These are phyloP conservation scores for Picocystis salinarum DNA, from an alignment of 139 green algal genomes.

Conservation along the genomic window DNA sequence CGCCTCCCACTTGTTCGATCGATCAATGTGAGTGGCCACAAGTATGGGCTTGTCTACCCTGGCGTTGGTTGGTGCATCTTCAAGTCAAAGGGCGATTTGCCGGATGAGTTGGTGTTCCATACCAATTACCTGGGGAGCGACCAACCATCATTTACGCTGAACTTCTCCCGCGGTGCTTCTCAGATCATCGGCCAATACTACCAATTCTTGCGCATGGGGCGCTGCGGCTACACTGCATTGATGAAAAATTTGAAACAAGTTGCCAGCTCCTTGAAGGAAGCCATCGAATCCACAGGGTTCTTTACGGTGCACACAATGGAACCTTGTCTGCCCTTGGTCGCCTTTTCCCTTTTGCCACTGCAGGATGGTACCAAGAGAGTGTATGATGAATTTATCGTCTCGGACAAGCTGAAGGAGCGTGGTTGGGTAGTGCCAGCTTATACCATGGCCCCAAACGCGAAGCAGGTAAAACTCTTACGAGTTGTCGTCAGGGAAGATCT, in stretches of 20 bases:
- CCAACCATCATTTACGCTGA: conserved; percentile 45
- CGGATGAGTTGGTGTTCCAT: conserved; percentile 32
- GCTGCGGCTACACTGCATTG: conserved; percentile 34
- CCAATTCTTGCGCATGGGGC: conserved; percentile 40
- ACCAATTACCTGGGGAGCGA: conserved; percentile 32
- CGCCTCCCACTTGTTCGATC: conserved; percentile 32
- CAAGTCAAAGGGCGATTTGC: conserved; percentile 19
- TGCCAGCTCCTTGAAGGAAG: not conserved
- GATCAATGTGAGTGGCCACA: conserved; percentile 50
- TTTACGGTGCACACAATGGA: conserved; percentile 1
- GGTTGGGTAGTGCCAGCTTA: conserved; percentile 52
- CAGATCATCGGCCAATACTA: conserved; percentile 46
- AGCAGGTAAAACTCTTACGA: conserved; percentile 14
- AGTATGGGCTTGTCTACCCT: conserved; percentile 46
- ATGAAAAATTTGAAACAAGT: conserved; percentile 26
- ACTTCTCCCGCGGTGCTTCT: conserved; percentile 38
- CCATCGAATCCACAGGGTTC: not conserved
- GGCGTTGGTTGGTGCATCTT: conserved; percentile 46
- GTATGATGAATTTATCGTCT: conserved; percentile 44
- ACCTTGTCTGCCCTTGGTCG: conserved; percentile 40
- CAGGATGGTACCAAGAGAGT: conserved; percentile 2
- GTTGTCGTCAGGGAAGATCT: conserved; percentile 27
- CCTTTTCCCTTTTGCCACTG: conserved; percentile 21
- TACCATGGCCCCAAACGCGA: conserved; percentile 27
- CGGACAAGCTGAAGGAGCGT: conserved; percentile 24